Evolutionary conservation across 2,329 filamentous ascomycete genomes (phyloP), one percentile per base, ranked within the genome.

Genomic region (Nothomitra cinnamomea): DNA sequence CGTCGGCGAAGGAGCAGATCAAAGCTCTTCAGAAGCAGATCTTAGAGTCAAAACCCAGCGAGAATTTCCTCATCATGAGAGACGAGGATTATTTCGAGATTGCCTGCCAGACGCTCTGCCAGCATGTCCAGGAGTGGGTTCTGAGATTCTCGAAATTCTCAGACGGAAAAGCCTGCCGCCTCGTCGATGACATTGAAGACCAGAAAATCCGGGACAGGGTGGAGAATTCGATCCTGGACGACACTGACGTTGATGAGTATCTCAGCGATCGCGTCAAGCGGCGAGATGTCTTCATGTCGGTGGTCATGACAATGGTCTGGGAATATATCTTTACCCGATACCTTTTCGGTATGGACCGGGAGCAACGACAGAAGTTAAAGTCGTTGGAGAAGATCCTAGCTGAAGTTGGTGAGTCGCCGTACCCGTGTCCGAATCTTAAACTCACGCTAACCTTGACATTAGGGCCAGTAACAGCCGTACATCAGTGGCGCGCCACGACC

Each of bases 301-400:
- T 98, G 67, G 87, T 90, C 54, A 96, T 96, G 89, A 92, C 85
- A 57, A 95, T 98, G 88, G 82, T 98, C 52, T 98, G 89, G 89
- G 92, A 98, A 68, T 95, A 94, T 64, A 83, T 98, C 65, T 98
- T 98, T 65, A 95, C 90, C 7, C 82, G 92, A 58, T 98, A 98
- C 67, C 80, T 98, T 24, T 98, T 98, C 66, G 92, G 92, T 61
- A 95, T 98, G 87, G 92, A 98, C 66, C 80, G 89, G 61, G 92
- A 96, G 68, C 92, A 98, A 69, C 81, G 92, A 61, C 89, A 96
- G 68, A 96, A 96, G 69, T 82, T 98, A 66, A 96, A 98, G 72
- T 82, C 85, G 35, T 78, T 98, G 7, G 94, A 98, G 70, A 95
- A 95, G 72, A 82, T 85, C 40, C 76, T 98, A 28, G 77, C 78